Base-by-base conservation (phyloP, 2,329 filamentous ascomycete genomes). In the Aureobasidium zeae region DNA sequence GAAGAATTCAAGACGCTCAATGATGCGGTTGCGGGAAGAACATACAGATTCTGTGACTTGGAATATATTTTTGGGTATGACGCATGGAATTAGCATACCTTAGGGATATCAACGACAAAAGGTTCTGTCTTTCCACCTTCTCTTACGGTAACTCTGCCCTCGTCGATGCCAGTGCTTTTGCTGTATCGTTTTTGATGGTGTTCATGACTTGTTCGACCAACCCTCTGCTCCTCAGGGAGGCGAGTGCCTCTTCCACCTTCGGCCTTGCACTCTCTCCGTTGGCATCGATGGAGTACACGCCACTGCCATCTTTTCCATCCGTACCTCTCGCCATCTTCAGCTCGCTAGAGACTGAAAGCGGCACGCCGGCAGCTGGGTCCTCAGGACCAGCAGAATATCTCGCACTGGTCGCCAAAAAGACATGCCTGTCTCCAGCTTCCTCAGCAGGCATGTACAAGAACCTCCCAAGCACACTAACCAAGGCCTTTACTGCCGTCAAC, bases 351-450 rank as follows among this genome's bases (percentile, higher is more conserved):
- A 7, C 36, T 16, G 51, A 15, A 22, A 57, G 28, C 3, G 55
- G 51, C 4, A 55, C 51, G 7, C 51, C 52, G 9, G 44, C 45
- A 9, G 36, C 38, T n/a, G 20, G 4, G 12, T 43, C 50, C 13
- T 52, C 44, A 5, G 44, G 11, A 4, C 43, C 41, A 26, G 52
- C 47, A 3, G 59, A 50, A 48, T 55, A 65, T 28, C 49, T 52
- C 5, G 55, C 57, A 48, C 60, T 63, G 5, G 61, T 65, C 6
- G 53, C 55, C 4, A 60, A 39, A 45, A 55, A 64, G 7, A 63
- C 28, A 49, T 64, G 59, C 5, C 62, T 49, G 47, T 63, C 59
- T 13, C 62, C 63, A 25, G 48, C 53, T 43, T 64, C 62, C 2
- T 47, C 51, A 0, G 49, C 16, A 3, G 51, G 49, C n/a, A 58